phyloP scores from a whole-genome alignment of 2,329 filamentous ascomycete genomes.

The Aspergillus brasiliensis region DNA sequence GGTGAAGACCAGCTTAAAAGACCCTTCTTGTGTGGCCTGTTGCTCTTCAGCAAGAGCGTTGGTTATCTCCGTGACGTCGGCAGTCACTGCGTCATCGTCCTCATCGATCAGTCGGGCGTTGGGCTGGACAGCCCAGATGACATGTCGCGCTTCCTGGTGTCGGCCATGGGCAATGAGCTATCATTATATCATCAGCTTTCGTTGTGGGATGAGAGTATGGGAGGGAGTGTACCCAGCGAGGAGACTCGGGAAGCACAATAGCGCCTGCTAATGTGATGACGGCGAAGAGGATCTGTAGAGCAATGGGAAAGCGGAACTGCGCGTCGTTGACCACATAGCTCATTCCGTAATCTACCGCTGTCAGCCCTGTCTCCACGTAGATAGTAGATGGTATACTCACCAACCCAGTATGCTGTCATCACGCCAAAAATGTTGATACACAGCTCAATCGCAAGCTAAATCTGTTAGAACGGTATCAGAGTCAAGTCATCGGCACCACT shows the following conservation, averaged over 20 bases:
- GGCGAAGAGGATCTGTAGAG: slow-evolving; percentile 36
- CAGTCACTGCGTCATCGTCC: slow-evolving; percentile 30
- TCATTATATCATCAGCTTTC: not conserved
- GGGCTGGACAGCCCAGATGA: slow-evolving; percentile 38
- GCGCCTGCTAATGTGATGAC: slow-evolving; percentile 28
- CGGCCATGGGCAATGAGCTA: slow-evolving; percentile 37
- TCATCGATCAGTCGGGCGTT: slow-evolving; percentile 25
- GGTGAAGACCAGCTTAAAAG: slow-evolving; percentile 27
- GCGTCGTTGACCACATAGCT: slow-evolving; percentile 28
- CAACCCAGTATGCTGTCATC: slow-evolving; percentile 39
- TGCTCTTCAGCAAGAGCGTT: slow-evolving; percentile 27
- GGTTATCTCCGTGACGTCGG: slow-evolving; percentile 25
- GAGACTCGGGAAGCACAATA: slow-evolving; percentile 48
- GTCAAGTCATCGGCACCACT: slow-evolving; percentile 5
- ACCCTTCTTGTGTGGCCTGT: slow-evolving; percentile 24
- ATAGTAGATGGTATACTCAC: slow-evolving; percentile 16
- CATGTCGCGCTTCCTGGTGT: slow-evolving; percentile 38
- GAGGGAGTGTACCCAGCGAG: slow-evolving; percentile 35
- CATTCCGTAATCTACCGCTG: slow-evolving; percentile 27
- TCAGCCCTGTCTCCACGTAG: not conserved
- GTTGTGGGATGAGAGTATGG: too few relatives aligned
- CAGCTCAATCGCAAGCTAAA: slow-evolving; percentile 31
- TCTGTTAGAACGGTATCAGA: slow-evolving; percentile 11
- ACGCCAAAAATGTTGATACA: slow-evolving; percentile 35
- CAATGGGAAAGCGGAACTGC: slow-evolving; percentile 38